Evolutionary conservation across 169 alveolate species (phyloP), one percentile per base, ranked within the genome.

Genomic region (Miamiensis avidus): DNA sequence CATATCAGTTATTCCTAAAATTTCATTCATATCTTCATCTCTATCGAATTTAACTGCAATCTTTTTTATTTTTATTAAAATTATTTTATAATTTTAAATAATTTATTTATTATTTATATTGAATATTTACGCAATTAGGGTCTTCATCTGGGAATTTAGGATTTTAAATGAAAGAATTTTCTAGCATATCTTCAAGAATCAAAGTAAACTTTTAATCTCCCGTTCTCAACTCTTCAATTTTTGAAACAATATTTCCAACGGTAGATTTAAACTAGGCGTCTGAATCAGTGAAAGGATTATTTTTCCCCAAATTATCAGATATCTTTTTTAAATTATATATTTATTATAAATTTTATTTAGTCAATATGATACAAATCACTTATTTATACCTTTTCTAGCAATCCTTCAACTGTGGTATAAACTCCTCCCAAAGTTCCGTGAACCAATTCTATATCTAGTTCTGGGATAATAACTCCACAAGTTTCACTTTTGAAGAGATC

Each of bases 401-500:
- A 81, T 15, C 99, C 99, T 88, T 99, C 99, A 76, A 99, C 96
- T 16, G 99, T 99, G 28, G 99, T 98, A 89, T 96, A 96, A 72
- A 95, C 92, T 33, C 98, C 96, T 29, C 99, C 99, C 34, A 95
- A 69, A 6, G 97, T 94, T 15, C 99, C 99, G 77, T 97, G 96
- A 34, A 92, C 92, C 84, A 98, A 93, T 78, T 95, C 98, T 72
- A 99, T 89, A 69, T 98, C 99, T 34, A 99, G 84, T 84, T 98
- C 99, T 4, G 99, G 99, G 49, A 99, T 97, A 1, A 79, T 85
- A 30, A 99, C 88, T 29, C 96, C 81, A 31, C 99, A 97, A 31
- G 99, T 94, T 84, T 98, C 99, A 31, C 99, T 95, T 90, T 98
- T 97, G 81, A 98, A 96, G 1, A 98, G 96, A 89, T 98, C 99